A percentile compares a stretch with the other conserved stretches of the same genome.
Evolutionary conservation across 371 early-diverging fungal species (phyloP).

Genomic region (Rhizopus sp.): DNA sequence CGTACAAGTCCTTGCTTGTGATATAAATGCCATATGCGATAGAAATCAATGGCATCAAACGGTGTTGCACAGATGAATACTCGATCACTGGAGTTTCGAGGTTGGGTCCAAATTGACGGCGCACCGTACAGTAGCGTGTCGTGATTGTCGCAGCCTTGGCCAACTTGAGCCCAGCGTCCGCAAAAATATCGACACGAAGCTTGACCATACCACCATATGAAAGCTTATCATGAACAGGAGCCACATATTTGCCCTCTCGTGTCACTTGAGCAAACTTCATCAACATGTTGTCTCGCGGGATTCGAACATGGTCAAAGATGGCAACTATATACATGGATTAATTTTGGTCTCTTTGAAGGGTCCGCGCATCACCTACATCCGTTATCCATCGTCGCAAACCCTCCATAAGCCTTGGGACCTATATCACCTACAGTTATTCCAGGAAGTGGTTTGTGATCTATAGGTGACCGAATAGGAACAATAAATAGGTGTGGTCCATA

Average conservation of each 20-base stretch:
- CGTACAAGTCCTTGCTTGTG: constrained; percentile 54
- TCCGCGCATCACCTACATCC: constrained; percentile 62
- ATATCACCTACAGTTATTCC: constrained; percentile 88
- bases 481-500: constrained; percentile 85
- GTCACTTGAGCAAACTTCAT: constrained; percentile 78
- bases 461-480: constrained; percentile 78
- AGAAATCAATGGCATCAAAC: constrained; percentile 73
- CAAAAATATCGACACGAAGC: constrained; percentile 69
- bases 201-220: constrained; percentile 80
- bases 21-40: constrained; percentile 68
- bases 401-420: constrained; percentile 80
- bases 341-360: not conserved
- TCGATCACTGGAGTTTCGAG: constrained; percentile 73
- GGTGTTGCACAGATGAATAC: constrained; percentile 75
- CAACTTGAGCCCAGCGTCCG: constrained; percentile 50
- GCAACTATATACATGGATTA: constrained; percentile 40
- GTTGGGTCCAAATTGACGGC: constrained; percentile 61
- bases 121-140: constrained; percentile 69
- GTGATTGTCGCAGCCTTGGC: constrained; percentile 72
- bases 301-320: constrained; percentile 68
- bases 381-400: constrained; percentile 77
- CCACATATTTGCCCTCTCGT: constrained; percentile 62
- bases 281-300: constrained; percentile 81
- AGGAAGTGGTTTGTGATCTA: constrained; percentile 68
- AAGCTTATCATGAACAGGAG: constrained; percentile 58